These are phyloP conservation scores for Fraxinus cuspidata DNA, from an alignment of 257 asterid genomes.

Conservation along the genomic window DNA sequence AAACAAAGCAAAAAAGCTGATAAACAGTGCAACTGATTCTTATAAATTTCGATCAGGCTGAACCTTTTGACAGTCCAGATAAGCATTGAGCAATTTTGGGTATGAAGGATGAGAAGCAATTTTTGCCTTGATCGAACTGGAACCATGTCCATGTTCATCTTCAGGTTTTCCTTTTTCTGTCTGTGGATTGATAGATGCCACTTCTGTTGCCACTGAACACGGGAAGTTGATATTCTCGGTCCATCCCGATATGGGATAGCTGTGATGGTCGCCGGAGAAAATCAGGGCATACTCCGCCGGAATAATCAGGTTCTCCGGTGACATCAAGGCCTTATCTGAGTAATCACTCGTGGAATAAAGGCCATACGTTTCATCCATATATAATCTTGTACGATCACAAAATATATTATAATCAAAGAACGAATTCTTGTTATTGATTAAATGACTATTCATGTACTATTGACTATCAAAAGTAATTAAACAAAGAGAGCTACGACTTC, in stretches of 20 bases:
- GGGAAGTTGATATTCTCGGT: slow-evolving; percentile 33
- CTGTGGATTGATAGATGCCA: slow-evolving; percentile 14
- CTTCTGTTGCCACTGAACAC: slow-evolving; percentile 25
- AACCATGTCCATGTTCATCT: slow-evolving; percentile 17
- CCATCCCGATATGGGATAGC: slow-evolving; percentile 29
- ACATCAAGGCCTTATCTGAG: slow-evolving; percentile 35
- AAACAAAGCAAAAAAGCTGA: neutral
- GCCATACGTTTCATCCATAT: slow-evolving; percentile 43
- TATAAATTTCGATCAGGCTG: neutral
- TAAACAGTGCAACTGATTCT: neutral
- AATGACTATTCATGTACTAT: too few relatives aligned
- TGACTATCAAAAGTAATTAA: neutral
- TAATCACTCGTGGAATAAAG: slow-evolving; percentile 20
- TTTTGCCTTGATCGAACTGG: slow-evolving; percentile 36
- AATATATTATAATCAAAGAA: too few relatives aligned
- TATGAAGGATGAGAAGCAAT: slow-evolving; percentile 63
- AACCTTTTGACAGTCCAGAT: slow-evolving; percentile 68
- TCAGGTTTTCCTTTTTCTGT: neutral
- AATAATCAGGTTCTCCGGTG: slow-evolving; percentile 36
- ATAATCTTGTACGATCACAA: neutral
- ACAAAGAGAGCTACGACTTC: neutral
- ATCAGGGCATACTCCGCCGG: slow-evolving; percentile 31
- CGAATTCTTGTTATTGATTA: too few relatives aligned
- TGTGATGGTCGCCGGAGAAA: slow-evolving; percentile 22
- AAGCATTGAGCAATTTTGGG: slow-evolving; percentile 52